A percentile compares a stretch with the other conserved stretches of the same genome.
Evolutionary conservation across 1,284 basidiomycete species (phyloP).

Genomic region (Cystobasidium sp.): DNA sequence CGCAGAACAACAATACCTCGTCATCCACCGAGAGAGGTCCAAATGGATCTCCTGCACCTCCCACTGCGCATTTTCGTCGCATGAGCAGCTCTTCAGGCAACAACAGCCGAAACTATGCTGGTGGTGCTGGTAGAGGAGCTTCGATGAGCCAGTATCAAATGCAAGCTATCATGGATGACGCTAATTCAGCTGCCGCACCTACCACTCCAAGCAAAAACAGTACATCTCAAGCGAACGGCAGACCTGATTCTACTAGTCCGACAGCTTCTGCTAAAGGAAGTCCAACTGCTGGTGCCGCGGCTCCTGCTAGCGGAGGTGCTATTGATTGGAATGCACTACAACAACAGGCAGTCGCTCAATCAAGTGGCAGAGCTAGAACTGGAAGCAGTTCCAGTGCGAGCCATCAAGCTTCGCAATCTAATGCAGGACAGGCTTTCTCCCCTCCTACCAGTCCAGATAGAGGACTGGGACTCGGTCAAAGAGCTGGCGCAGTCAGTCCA

Average conservation of each 20-base stretch:
- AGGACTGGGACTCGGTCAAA: conserved; percentile 28
- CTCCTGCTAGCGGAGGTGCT: conserved; percentile 23
- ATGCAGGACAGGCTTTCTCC: conserved; percentile 24
- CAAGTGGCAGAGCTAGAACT: conserved; percentile 6
- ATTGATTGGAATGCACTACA: conserved; percentile 36
- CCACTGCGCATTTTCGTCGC: conserved; percentile 6
- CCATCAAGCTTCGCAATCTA: neutral
- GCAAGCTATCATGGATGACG: conserved; percentile 45
- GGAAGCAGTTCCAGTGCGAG: conserved; percentile 14
- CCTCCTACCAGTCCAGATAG: conserved; percentile 32
- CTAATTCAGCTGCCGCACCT: neutral
- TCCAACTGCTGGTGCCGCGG: neutral
- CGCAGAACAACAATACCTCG: conserved; percentile 11
- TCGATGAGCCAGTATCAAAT: conserved; percentile 45
- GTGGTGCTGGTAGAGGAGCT: conserved; percentile 4
- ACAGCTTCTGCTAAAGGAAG: conserved; percentile 8
- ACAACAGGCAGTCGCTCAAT: conserved; percentile 29
- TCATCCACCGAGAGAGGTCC: conserved; percentile 22
- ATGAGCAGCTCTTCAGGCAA: conserved; percentile 11
- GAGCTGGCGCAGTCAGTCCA: conserved; percentile 37
- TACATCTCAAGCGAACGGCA: conserved; percentile 13
- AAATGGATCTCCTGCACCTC: conserved; percentile 17
- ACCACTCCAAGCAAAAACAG: conserved; percentile 18
- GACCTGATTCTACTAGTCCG: neutral
- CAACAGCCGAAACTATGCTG: neutral